Base-by-base conservation (phyloP, 208 protist genomes). In the Naegleria gruberi region DNA sequence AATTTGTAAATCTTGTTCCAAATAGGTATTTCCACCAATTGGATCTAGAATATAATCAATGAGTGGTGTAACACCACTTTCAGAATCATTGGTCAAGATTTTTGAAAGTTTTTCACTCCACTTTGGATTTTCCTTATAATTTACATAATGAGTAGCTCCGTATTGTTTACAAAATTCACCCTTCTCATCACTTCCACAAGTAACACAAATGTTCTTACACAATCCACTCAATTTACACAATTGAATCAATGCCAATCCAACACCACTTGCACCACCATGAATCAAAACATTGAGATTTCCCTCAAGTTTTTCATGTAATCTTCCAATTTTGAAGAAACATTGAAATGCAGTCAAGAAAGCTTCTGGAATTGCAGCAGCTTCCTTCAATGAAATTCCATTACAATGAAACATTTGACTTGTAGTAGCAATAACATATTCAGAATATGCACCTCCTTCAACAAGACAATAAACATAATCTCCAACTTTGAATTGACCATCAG, bases 321-420 rank as follows among this genome's bases (percentile, higher is more conserved):
- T 46, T 15, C 93, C 95, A 84, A 96, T 93, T 45, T 92, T 91
- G 90, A 95, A 93, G 47, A 98, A 93, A 7, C 93, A 90, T 91
- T 98, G 97, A 93, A 94, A 98, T 55, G 96, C 96, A 51, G 97
- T 98, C 37, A 98, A 89, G 83, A 96, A 98, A 43, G 94, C 94
- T 91, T 98, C 96, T 12, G 97, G 96, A 46, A 98, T 96, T 12
- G 95, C 94, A 10, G 96, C 95, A 30, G 96, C 96, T 91, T 97
- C 93, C 37, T 96, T 94, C 91, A 97, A 97, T 1, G 93, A 95
- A 81, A 96, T 94, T 82, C 94, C 93, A 10, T 93, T 84, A 81
- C 96, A 96, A 46, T 87, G 26, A 94, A 97, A 96, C 41, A 96
- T 92, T 77, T 91, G 93, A 82, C 92, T 93, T 45, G 95, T 91